Base-by-base conservation (phyloP, 2,329 filamentous ascomycete species). In the Stagonosporopsis chrysanthemi region DNA sequence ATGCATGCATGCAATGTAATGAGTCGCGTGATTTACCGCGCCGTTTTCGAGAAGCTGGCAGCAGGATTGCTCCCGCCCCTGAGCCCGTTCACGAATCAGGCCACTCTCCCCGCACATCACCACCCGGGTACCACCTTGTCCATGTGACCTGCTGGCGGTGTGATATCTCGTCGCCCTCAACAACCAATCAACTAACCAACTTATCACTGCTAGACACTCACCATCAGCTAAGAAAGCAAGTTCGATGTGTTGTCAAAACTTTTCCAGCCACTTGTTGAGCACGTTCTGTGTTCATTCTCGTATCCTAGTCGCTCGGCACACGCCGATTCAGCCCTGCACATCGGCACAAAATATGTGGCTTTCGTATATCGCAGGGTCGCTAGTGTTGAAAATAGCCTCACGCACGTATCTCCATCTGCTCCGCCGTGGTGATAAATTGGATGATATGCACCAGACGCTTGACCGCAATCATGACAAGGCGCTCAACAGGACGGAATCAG, bases 111-210 rank as follows among this genome's bases (percentile, higher is more conserved):
- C 65, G 64, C 66, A 66, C 60, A 59, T 60, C 65, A 53, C 39
- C 42, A 51, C 47, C 60, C 38, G 48, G 47, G 29, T 52, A 42
- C 52, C 44, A 58, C 51, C 54, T 43, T 50, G 61, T 65, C 70
- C 70, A 72, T 69, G 68, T 73, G 70, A 68, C 63, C 61, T 66
- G 61, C 48, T 57, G 63, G 72, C 73, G 71, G 73, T 75, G 71
- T 75, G 70, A 65, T 66, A 65, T 65, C 55, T 55, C 29, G 41
- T 45, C 54, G 23, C 53, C 53, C 52, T 29, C 55, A 29, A 38
- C 49, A 40, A 49, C 62, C 64, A 70, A 67, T 66, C 64, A 53
- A 43, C 62, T 48, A 52, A 57, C 65, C 64, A 52, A 46, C 62
- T 52, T 48, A 56, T 58, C 39, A 41, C 39, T 58, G 33, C 43